Conservation (phyloP, 164 flowering plant species). For the Magnolia officinalis region DNA sequence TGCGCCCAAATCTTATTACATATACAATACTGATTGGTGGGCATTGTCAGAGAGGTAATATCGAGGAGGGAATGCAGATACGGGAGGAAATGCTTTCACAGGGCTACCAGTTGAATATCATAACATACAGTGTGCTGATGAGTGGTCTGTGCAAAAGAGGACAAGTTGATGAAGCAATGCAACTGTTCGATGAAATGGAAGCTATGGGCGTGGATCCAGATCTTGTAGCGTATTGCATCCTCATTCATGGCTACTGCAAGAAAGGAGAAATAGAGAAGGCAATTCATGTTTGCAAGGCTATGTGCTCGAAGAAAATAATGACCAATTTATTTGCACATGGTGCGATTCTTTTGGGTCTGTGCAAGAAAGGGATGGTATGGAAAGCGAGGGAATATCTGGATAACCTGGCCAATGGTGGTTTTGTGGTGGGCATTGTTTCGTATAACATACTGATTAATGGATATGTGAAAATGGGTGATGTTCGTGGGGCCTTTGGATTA, state of each 20-base stretch:
- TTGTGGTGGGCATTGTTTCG: constrained; percentile 33
- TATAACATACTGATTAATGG: constrained; percentile 74
- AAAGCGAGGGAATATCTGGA: constrained; percentile 58
- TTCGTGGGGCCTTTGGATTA: constrained; percentile 43
- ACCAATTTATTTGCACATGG: constrained; percentile 42
- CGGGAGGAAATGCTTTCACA: constrained; percentile 41
- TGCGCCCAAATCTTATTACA: constrained; percentile 40
- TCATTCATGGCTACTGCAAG: constrained; percentile 68
- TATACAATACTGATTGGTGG: constrained; percentile 55
- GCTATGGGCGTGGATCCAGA: constrained; percentile 46
- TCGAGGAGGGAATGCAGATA: constrained; percentile 47
- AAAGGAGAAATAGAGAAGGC: constrained; percentile 51
- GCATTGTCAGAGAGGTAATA: constrained; percentile 46
- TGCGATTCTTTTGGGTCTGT: constrained; percentile 46
- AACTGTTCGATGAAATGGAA: constrained; percentile 50
- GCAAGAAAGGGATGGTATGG: constrained; percentile 45
- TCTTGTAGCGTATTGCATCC: constrained; percentile 47
- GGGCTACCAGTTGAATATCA: constrained; percentile 40
- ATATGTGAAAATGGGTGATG: constrained; percentile 53
- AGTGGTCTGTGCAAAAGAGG: constrained; percentile 59
- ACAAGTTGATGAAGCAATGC: constrained; percentile 41
- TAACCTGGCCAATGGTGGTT: constrained; percentile 24
- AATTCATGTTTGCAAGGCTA: constrained; percentile 37
- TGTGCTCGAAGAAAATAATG: constrained; percentile 38
- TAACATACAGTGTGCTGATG: constrained; percentile 47